Base-by-base conservation (phyloP, 2,329 filamentous ascomycete genomes). In the Orbilia javanica region DNA sequence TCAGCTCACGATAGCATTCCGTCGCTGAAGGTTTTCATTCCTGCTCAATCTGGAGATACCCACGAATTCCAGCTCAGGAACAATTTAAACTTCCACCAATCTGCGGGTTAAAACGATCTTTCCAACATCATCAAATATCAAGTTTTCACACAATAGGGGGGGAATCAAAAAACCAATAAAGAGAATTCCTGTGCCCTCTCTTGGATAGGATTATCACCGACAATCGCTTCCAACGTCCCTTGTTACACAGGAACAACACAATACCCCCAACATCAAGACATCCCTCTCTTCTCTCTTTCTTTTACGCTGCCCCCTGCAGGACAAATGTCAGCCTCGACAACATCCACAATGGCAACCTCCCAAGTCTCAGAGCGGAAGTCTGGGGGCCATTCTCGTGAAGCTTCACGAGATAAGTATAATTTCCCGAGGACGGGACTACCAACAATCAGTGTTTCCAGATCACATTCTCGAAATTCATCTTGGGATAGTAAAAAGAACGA, bases 401-500 rank as follows among this genome's bases (percentile, higher is more conserved):
- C 67, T 1, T 78, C 74, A 13, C 53, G 63, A 18, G 74, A 72
- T 5, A 68, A 78, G 36, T 78, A 67, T 31, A 31, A 27, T 15
- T 57, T 72, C 31, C 25, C 67, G 18, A 55, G 67, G 27, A 68
- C 42, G 18, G 46, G 48, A 29, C 3, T 48, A 52, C 34, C 64
- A 34, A 29, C 52, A 1, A 27, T 62, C 20, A 64, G n/a, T 18
- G 34, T 48, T 27, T 46, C 60, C 42, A 67, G 53, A 34, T 31
- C 74, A 52, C 74, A 78, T 53, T 78, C 74, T 39, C 62, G 74
- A n/a, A 70, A 78, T 44, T 53, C 60, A 11, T 78, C 74, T 11
- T 78, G 68, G 60, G 74, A 78, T 42, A 78, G 74, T 31, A 78
- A 78, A 46, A 78, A 78, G 67, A 78, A 78, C 62, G 74, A 78